These are phyloP conservation scores for Rhizopogon roseolus DNA, from an alignment of 768 basidiomycete genomes.

Conservation along the genomic window DNA sequence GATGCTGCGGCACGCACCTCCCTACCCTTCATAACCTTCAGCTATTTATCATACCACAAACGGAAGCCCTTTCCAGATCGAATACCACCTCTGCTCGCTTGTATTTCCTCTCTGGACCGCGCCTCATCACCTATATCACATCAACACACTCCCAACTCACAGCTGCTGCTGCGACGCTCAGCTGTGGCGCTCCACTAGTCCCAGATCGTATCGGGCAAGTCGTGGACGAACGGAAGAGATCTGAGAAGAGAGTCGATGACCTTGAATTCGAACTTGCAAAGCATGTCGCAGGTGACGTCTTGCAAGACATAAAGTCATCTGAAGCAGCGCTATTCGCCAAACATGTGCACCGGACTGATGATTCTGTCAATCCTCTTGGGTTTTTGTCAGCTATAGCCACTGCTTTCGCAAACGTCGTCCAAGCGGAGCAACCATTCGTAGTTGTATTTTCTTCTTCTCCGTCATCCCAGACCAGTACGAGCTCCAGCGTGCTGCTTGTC, in stretches of 20 bases:
- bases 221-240: conserved; percentile 59
- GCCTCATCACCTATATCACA: conserved; percentile 60
- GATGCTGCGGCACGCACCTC: conserved; percentile 83
- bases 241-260: conserved; percentile 65
- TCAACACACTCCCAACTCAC: conserved; percentile 54
- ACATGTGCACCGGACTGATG: conserved; percentile 58
- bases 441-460: conserved; percentile 61
- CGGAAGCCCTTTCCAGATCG: conserved; percentile 59
- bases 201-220: conserved; percentile 66
- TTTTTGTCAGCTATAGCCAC: conserved; percentile 57
- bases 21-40: conserved; percentile 72
- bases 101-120: conserved; percentile 80
- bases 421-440: conserved; percentile 31
- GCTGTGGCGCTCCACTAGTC: conserved; percentile 62
- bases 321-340: conserved; percentile 34
- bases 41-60: conserved; percentile 66
- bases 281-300: conserved; percentile 38
- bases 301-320: conserved; percentile 27
- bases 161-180: conserved; percentile 53
- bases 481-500: conserved; percentile 52
- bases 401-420: conserved; percentile 31
- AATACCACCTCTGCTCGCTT: conserved; percentile 63
- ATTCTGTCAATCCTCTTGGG: conserved; percentile 50
- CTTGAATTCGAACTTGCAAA: conserved; percentile 62
- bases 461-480: conserved; percentile 45